Base-by-base conservation (phyloP, 345 rosid genomes). In the Toxicodendron radicans region DNA sequence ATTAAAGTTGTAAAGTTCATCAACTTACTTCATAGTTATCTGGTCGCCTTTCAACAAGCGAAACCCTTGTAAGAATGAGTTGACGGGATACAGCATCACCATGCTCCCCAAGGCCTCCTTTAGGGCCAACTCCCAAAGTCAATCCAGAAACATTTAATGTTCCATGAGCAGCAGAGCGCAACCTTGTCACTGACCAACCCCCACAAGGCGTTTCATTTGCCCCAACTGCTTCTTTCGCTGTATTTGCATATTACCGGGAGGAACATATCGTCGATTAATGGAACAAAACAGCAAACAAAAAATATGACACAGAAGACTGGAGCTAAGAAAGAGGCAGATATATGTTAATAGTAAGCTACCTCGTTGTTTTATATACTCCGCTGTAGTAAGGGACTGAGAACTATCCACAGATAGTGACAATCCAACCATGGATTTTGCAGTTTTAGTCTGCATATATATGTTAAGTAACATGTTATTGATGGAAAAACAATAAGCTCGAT, bases 1-100 rank as follows among this genome's bases (percentile, higher is more conserved):
- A 66, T 56, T 66, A 58, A 66, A 38, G 43, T 5, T 38, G 43
- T 72, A 73, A 68, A 73, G 78, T 72, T 73, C 77, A 78, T 77
- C 84, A 81, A 82, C 99, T 91, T 93, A 95, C 99, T 91, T 95
- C 99, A 87, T 93, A 95, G 92, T 95, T 95, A 85, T 90, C 95
- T 13, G 90, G 94, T 10, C 98, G 94, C 76, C 99, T 93, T 87
- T 95, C 98, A 66, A 93, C 90, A 73, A 95, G 90, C n/a, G 99
- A 95, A 77, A 75, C 88, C 86, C 87, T 90, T 27, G 99, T 90
- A 77, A 95, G 89, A 78, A 91, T 89, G 68, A 95, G 91, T 77
- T 93, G 98, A 61, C 90, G 93, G 75, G 92, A 83, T 30, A 93
- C 88, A 70, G 97, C 86, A 91, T 91, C 99, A 73, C 99, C 99